Conservation (phyloP, 305 asterid species). For the Solanum chacoense region DNA sequence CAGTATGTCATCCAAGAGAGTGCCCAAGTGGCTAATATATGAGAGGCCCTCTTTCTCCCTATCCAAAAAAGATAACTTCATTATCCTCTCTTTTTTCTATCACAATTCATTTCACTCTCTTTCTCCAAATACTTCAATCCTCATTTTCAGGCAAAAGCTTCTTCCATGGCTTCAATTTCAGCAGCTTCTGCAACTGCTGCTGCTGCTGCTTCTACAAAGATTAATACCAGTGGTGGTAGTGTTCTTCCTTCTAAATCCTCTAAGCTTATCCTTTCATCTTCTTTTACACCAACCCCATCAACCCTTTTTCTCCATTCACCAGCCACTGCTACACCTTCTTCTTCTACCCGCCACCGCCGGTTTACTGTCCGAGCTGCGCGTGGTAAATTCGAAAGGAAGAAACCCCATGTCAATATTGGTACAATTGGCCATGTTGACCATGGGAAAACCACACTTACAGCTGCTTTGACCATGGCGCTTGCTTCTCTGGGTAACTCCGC, state of each 20-base stretch:
- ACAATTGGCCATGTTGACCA: constrained; percentile 94
- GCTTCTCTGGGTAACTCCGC: constrained; percentile 48
- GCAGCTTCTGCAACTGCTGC: constrained; percentile 30
- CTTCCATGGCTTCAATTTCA: constrained; percentile 44
- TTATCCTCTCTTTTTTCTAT: background rate
- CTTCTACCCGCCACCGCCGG: constrained; percentile 13
- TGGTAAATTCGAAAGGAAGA: constrained; percentile 55
- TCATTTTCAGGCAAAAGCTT: background rate
- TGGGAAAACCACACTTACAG: constrained; percentile 79
- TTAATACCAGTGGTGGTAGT: background rate
- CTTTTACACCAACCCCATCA: constrained; percentile 19
- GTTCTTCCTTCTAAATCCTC: constrained; percentile 18
- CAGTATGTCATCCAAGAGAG: background rate
- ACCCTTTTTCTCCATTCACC: constrained; percentile 19
- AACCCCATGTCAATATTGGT: constrained; percentile 82
- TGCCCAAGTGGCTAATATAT: background rate
- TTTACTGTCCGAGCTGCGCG: constrained; percentile 51
- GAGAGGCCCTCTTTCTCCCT: background rate
- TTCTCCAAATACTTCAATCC: background rate
- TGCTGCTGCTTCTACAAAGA: constrained; percentile 14
- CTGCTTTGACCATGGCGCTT: constrained; percentile 56
- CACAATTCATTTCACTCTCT: background rate
- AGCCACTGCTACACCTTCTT: background rate
- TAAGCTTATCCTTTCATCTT: constrained; percentile 33
- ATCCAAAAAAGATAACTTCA: background rate